Conservation (phyloP, 2,329 filamentous ascomycete genomes). For the Lasiodiplodia citricola region DNA sequence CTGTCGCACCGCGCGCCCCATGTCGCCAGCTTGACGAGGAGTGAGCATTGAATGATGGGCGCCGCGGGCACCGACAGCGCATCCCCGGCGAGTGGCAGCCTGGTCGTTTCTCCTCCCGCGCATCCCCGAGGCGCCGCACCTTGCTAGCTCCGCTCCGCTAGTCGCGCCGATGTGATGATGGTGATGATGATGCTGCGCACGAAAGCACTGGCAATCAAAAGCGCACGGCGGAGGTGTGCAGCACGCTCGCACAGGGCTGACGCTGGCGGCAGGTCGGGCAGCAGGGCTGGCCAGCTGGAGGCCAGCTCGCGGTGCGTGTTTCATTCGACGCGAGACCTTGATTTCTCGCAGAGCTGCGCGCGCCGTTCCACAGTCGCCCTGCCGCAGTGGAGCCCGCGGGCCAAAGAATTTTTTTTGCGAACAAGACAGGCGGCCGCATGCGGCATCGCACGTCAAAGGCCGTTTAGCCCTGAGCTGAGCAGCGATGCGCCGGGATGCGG, state of each 20-base stretch:
- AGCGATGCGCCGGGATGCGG: conserved; percentile 10
- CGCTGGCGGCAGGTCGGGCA: conserved; percentile 14
- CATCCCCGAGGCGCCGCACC: conserved; percentile 23
- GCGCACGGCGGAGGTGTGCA: not conserved
- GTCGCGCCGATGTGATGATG: conserved; percentile 10
- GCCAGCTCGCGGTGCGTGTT: conserved; percentile 14
- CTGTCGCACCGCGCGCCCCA: conserved; percentile 10
- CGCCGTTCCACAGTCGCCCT: conserved; percentile 7
- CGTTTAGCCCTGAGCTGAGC: conserved; percentile 7
- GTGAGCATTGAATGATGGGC: not conserved
- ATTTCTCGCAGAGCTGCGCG: conserved; percentile 10
- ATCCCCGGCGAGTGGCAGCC: conserved; percentile 14
- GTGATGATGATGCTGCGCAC: conserved; percentile 13
- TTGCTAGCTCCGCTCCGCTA: conserved; percentile 23
- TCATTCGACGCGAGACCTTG: conserved; percentile 19
- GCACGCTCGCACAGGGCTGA: conserved; percentile 21
- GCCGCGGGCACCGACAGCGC: not conserved
- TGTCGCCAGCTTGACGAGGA: not conserved
- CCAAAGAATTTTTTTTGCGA: conserved; percentile 13
- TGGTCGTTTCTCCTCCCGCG: conserved; percentile 10
- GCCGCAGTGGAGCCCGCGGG: conserved; percentile 7
- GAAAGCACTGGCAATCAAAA: conserved; percentile 9
- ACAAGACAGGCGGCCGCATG: conserved; percentile 5
- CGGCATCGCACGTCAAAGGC: not conserved
- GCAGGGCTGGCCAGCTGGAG: conserved; percentile 16